Evolutionary conservation across 2,329 filamentous ascomycete genomes (phyloP).

Genomic region (Boeremia lycopersici): DNA sequence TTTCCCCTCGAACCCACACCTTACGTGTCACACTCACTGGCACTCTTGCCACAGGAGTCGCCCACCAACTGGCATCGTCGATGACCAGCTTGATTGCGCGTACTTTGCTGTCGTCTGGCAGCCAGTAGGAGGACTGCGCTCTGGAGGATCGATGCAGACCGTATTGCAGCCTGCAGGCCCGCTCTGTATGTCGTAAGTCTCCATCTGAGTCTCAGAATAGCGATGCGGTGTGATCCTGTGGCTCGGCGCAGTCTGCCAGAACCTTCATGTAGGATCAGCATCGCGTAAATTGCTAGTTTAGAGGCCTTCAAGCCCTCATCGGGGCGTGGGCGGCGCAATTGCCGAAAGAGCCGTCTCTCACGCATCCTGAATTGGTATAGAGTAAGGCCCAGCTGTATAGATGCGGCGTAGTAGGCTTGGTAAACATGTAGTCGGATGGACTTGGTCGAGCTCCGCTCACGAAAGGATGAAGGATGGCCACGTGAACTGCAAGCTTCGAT

Average conservation of each 20-base stretch:
- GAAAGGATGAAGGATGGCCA: conserved; percentile 15
- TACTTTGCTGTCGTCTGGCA: not conserved
- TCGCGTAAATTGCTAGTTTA: conserved; percentile 8
- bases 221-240: not conserved
- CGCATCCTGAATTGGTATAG: not conserved
- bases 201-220: not conserved
- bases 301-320: not conserved
- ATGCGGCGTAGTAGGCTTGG: conserved; percentile 5
- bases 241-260: not conserved
- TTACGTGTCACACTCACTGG: conserved; percentile 5
- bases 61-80: not conserved
- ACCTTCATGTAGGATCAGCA: not conserved
- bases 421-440: not conserved
- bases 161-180: not conserved
- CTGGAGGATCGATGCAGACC: not conserved
- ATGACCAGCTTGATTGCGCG: not conserved
- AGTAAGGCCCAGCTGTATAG: not conserved
- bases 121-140: not conserved
- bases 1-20: not conserved
- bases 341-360: not conserved
- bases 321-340: not conserved
- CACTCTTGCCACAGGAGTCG: not conserved
- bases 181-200: not conserved
- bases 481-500: conserved; percentile 11
- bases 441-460: not conserved